Percentiles rank a stretch among this genome's conserved stretches.
Evolutionary conservation across 1,284 basidiomycete species (phyloP).

Genomic region (Rhodotorula sp.): DNA sequence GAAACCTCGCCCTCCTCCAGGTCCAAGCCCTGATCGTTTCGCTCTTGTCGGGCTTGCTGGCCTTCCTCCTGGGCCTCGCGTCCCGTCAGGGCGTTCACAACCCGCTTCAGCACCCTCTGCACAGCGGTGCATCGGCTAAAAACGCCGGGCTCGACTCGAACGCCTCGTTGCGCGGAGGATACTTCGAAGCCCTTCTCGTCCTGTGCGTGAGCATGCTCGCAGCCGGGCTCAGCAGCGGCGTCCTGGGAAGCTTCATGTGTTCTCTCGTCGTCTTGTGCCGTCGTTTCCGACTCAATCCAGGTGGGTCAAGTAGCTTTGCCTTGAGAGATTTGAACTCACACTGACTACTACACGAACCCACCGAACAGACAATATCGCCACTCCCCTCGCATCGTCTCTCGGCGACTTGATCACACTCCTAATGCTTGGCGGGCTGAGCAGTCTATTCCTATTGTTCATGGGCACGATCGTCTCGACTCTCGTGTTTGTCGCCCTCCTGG

Average conservation of each 20-base stretch:
- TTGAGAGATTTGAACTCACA: too few species aligned
- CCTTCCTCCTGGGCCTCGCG: constrained; percentile 53
- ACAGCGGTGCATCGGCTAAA: constrained; percentile 20
- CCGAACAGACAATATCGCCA: constrained; percentile 81
- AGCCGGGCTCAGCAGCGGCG: constrained; percentile 71
- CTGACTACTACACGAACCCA: background rate
- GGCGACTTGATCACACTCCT: constrained; percentile 83
- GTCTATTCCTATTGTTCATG: constrained; percentile 47
- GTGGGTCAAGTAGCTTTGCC: constrained; percentile 51
- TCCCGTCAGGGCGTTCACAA: constrained; percentile 45
- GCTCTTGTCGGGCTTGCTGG: constrained; percentile 75
- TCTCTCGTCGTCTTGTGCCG: constrained; percentile 75
- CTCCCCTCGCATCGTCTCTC: constrained; percentile 85
- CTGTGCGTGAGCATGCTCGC: constrained; percentile 85
- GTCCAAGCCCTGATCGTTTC: constrained; percentile 90
- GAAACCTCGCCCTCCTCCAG: constrained; percentile 83
- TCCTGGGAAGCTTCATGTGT: constrained; percentile 93
- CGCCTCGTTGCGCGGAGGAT: constrained; percentile 48
- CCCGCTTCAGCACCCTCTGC: constrained; percentile 44
- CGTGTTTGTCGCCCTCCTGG: constrained; percentile 63
- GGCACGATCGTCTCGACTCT: constrained; percentile 50
- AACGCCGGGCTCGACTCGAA: constrained; percentile 15
- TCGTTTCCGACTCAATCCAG: constrained; percentile 75
- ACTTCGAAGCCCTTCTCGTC: constrained; percentile 69
- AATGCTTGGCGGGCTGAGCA: constrained; percentile 48